Conservation (phyloP, 495 filamentous ascomycete genomes). For the Podospora bellae-mahoneyi region DNA sequence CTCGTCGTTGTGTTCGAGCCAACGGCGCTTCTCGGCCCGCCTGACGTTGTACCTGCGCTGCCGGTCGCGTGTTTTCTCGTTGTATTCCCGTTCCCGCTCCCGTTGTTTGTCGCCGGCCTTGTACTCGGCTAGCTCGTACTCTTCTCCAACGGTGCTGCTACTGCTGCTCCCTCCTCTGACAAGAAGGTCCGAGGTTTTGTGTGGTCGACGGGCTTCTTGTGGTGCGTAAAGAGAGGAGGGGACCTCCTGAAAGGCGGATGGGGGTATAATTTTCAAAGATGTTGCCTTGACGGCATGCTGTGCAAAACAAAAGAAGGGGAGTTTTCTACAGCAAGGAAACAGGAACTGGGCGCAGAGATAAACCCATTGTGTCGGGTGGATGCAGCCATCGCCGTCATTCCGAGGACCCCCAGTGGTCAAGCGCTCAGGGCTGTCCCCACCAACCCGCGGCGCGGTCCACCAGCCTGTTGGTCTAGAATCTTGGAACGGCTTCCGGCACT, state of each 20-base stretch:
- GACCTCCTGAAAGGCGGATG: slow-evolving; percentile 23
- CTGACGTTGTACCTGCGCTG: slow-evolving; percentile 32
- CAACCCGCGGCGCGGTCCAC: slow-evolving; percentile 2
- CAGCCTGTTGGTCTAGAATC: neutral
- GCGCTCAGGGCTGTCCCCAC: neutral
- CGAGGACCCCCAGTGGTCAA: neutral
- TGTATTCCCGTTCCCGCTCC: slow-evolving; percentile 8
- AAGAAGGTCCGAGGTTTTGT: slow-evolving; percentile 21
- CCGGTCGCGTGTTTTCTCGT: slow-evolving; percentile 13
- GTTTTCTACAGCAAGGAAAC: neutral
- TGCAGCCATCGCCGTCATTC: slow-evolving; percentile 6
- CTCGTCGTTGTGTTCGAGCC: slow-evolving; percentile 65
- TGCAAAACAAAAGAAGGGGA: neutral
- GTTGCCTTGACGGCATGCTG: slow-evolving; percentile 24
- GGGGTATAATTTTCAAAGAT: slow-evolving; percentile 38
- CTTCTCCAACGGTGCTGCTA: slow-evolving; percentile 12
- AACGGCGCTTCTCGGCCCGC: slow-evolving; percentile 49
- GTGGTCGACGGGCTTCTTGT: slow-evolving; percentile 22
- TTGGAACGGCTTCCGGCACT: slow-evolving; percentile 1
- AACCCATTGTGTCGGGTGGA: slow-evolving; percentile 8
- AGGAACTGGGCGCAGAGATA: neutral
- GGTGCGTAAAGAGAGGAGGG: slow-evolving; percentile 25
- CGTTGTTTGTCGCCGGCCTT: slow-evolving; percentile 3
- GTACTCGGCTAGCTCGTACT: slow-evolving; percentile 42
- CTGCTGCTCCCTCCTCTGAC: slow-evolving; percentile 31